Evolutionary conservation across 257 asterid genomes (phyloP).

Genomic region (Leptodermis oblonga): DNA sequence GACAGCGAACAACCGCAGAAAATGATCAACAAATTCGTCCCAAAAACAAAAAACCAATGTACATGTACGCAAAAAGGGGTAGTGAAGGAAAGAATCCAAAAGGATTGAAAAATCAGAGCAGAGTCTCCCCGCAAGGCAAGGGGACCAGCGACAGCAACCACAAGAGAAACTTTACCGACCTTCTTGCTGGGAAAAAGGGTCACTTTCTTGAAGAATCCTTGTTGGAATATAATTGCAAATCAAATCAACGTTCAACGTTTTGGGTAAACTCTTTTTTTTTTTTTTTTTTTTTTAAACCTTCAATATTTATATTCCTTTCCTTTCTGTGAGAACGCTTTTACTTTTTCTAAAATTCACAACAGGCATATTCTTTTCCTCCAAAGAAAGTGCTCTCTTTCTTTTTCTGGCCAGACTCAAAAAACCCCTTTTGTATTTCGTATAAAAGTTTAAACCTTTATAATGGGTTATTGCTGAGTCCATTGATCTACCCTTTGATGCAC

Average conservation of each 20-base stretch:
- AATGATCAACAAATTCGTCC: not conserved
- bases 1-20: too few species aligned
- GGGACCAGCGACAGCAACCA: conserved; percentile 4
- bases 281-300: not conserved
- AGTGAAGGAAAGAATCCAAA: conserved; percentile 18
- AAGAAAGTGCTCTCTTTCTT: conserved; percentile 5
- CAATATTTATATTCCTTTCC: not conserved
- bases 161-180: not conserved
- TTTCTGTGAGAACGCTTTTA: not conserved
- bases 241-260: not conserved
- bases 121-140: not conserved
- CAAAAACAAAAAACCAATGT: conserved; percentile 10
- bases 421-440: conserved; percentile 21
- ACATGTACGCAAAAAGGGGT: conserved; percentile 36
- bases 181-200: not conserved
- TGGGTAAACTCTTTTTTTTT: not conserved
- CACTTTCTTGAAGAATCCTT: conserved; percentile 3
- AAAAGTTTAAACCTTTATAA: conserved; percentile 11
- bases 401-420: conserved; percentile 17
- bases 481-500: conserved; percentile 27
- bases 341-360: conserved; percentile 13
- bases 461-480: conserved; percentile 15
- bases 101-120: conserved; percentile 2
- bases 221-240: not conserved
- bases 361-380: conserved; percentile 48